These are phyloP conservation scores for Hemileccinum rubropunctum DNA, from an alignment of 768 basidiomycete genomes.

Conservation along the genomic window DNA sequence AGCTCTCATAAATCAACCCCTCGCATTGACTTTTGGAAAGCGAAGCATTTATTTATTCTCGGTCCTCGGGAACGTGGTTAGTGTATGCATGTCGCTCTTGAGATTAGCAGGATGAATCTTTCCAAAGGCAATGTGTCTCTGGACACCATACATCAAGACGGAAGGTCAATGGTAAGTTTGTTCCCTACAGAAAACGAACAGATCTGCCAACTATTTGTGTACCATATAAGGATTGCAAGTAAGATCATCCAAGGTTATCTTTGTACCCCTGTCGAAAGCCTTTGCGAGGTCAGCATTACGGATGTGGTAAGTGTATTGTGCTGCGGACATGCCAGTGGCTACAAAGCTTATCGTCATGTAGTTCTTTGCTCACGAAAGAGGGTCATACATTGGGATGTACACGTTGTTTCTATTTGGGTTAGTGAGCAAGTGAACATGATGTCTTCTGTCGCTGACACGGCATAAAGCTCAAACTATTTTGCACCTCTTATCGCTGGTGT, in stretches of 20 bases:
- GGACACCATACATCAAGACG: conserved; percentile 19
- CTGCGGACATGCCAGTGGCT: too few species aligned
- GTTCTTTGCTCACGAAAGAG: conserved; percentile 22
- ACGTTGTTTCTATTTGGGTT: conserved; percentile 19
- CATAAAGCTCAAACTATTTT: conserved; percentile 17
- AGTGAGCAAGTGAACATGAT: not conserved
- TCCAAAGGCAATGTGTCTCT: conserved; percentile 17
- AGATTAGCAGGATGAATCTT: not conserved
- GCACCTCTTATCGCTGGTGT: conserved; percentile 21
- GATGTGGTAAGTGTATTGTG: conserved; percentile 8
- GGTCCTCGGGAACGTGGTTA: conserved; percentile 14
- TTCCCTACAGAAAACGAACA: not conserved
- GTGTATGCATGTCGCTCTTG: not conserved
- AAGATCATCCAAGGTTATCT: conserved; percentile 20
- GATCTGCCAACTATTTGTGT: not conserved
- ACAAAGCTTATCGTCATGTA: not conserved
- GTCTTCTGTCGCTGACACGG: not conserved
- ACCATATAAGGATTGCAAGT: conserved; percentile 21
- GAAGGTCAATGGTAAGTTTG: conserved; percentile 15
- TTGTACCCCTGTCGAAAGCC: conserved; percentile 22
- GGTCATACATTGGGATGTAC: conserved; percentile 19
- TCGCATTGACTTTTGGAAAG: conserved; percentile 20
- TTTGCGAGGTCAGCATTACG: conserved; percentile 20
- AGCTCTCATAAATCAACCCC: conserved; percentile 18
- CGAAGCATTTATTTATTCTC: conserved; percentile 19